These are phyloP conservation scores for Pterula multifida DNA, from an alignment of 1,284 basidiomycete genomes.

Conservation along the genomic window DNA sequence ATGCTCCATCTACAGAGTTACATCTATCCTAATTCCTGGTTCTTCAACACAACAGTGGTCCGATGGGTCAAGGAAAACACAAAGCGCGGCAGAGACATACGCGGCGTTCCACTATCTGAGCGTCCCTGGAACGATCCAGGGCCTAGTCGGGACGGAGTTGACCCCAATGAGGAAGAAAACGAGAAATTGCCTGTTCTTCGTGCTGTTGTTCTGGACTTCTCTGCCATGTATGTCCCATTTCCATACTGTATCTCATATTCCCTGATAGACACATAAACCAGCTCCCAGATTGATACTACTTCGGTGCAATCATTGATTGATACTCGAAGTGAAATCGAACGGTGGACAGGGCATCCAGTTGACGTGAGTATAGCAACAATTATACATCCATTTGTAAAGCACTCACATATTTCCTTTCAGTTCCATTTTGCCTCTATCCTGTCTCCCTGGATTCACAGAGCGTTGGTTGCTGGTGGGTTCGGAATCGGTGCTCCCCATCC, in stretches of 20 bases:
- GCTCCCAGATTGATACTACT: constrained; percentile 76
- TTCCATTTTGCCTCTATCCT: constrained; percentile 86
- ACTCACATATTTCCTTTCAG: constrained; percentile 19
- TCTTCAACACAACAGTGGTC: constrained; percentile 68
- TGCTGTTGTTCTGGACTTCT: constrained; percentile 89
- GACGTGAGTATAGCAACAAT: constrained; percentile 36
- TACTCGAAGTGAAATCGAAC: constrained; percentile 75
- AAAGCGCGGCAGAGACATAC: constrained; percentile 67
- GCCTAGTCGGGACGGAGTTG: constrained; percentile 37
- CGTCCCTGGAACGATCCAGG: constrained; percentile 95
- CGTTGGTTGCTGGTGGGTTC: constrained; percentile 81
- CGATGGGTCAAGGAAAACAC: constrained; percentile 74
- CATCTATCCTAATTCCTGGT: constrained; percentile 86
- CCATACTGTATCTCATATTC: too few relatives aligned
- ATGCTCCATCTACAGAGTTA: constrained; percentile 35
- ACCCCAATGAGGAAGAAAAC: constrained; percentile 37
- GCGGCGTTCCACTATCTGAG: constrained; percentile 51
- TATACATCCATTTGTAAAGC: neutral
- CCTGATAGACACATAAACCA: too few relatives aligned
- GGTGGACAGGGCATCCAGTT: constrained; percentile 73
- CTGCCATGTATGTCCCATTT: constrained; percentile 61
- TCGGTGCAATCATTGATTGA: constrained; percentile 88
- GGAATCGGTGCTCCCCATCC: constrained; percentile 44
- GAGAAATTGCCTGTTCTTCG: constrained; percentile 56
- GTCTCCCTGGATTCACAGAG: constrained; percentile 90